Base-by-base conservation (phyloP, 768 basidiomycete species). In the Pisolithus albus region DNA sequence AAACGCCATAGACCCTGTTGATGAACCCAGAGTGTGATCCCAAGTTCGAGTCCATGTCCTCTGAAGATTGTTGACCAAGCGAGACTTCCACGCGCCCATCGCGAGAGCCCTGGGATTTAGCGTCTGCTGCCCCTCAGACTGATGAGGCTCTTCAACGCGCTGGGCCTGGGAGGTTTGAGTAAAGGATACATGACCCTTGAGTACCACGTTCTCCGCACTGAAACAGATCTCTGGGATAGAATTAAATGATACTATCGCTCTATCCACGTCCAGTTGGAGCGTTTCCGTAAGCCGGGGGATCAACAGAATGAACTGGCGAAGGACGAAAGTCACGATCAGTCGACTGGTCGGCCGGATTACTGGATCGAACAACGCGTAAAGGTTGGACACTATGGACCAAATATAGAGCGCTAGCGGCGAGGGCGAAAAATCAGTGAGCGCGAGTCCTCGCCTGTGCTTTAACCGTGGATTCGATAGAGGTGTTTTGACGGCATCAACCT, bases 31-130 rank as follows among this genome's bases (percentile, higher is more conserved):
- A 23, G 85, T 86, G 48, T 80, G 74, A 54, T 86, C 82, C 72
- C 86, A 81, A 39, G 85, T 85, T 49, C 79, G 75, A 46, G 83
- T 80, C 72, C 85, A 77, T 23, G 86, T 79, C 51, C 87, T 72
- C 43, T 72, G 74, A 46, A 86, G 71, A 53, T 86, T 82, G 45
- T 75, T 76, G 34, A 73, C 73, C 49, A 88, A 64, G 26, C 82
- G 76, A 30, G 74, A 77, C 56, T 77, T 82, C 84, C 81, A 86
- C n/a, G 79, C 77, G 4, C 76, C 76, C 65, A 85, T 75, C 2
- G 66, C 66, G 21, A 68, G 62, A 13, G 55, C 80, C 76, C 56
- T 76, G 50, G 61, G 69, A 58, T 46, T 66, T 40, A 64, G 50
- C 1, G 26, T 51, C 36, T 59, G 58, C 18, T 44, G 51, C 34